Evolutionary conservation across 805 yeast genomes (phyloP).

Genomic region (Lachancea dasiensis): DNA sequence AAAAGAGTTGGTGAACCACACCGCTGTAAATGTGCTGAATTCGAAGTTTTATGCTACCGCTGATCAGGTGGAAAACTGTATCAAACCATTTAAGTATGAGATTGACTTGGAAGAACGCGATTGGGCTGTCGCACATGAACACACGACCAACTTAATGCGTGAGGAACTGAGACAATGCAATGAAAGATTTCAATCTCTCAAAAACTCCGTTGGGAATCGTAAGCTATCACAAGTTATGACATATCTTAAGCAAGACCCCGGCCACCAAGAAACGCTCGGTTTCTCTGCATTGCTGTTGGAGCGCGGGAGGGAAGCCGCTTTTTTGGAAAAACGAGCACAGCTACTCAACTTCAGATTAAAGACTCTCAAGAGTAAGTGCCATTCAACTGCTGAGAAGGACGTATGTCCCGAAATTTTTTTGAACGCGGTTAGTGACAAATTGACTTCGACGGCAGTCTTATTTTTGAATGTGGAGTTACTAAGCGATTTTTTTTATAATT

Average conservation of each 20-base stretch:
- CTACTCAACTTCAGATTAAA: slow-evolving; percentile 70
- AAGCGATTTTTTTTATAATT: slow-evolving; percentile 92
- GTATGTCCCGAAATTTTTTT: slow-evolving; percentile 92
- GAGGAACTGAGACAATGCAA: slow-evolving; percentile 86
- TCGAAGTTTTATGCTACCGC: slow-evolving; percentile 84
- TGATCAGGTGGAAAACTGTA: slow-evolving; percentile 97
- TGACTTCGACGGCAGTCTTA: slow-evolving; percentile 87
- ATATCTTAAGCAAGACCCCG: slow-evolving; percentile 43
- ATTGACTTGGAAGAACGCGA: slow-evolving; percentile 94
- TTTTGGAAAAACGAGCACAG: slow-evolving; percentile 65
- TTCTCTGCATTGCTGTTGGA: slow-evolving; percentile 70
- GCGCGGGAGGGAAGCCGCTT: slow-evolving; percentile 79
- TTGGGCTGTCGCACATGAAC: slow-evolving; percentile 79
- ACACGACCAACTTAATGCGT: slow-evolving; percentile 61
- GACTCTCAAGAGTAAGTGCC: slow-evolving; percentile 70
- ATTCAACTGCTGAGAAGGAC: slow-evolving; percentile 70
- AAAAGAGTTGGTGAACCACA: slow-evolving; percentile 71
- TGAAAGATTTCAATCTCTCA: slow-evolving; percentile 50
- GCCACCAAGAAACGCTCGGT: slow-evolving; percentile 68
- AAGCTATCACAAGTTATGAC: slow-evolving; percentile 79
- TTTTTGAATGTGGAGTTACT: slow-evolving; percentile 89
- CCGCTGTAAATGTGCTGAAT: slow-evolving; percentile 73
- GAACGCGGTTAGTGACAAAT: slow-evolving; percentile 85
- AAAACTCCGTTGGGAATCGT: slow-evolving; percentile 71
- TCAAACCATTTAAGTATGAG: slow-evolving; percentile 95